Base-by-base conservation (phyloP, 345 rosid genomes). In the Eucalyptus cloeziana region DNA sequence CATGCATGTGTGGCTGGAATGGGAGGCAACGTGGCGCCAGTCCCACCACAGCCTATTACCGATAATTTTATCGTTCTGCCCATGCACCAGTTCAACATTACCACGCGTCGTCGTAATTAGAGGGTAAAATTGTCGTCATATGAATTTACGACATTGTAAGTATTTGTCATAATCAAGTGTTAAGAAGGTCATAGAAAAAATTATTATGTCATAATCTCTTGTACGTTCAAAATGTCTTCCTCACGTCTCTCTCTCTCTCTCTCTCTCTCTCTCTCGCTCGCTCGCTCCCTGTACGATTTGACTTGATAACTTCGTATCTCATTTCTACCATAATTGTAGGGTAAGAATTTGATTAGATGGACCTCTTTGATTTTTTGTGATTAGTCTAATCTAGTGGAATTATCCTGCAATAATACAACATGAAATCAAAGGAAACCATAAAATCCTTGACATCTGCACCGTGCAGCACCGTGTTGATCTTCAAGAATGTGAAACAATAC, bases 41-140 rank as follows among this genome's bases (percentile, higher is more conserved):
- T 88, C 91, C 87, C 90, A 89, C 88, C 90, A 89, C 90, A 93
- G 88, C 92, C 24, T 52, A 52, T 67, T 13, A 15, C 86, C 87
- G 8, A 1, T 56, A 86, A 22, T 67, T n/a, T 4, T 22, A 16
- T 79, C 10, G 31, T 27, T 56, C 30, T 24, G 30, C 62, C 62
- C 10, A 13, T 7, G 56, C 49, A 0, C 50, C 25, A 25, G 64
- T 21, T 21, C 44, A 21, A 76, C 2, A 40, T 40, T 11, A 21
- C 22, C 47, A 10, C 83, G 40, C 2, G 15, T 40, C 1, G 13
- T 10, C 2, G 27, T 76, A 21, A 21, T 76, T 76, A 10, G 22
- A 76, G 13, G 25, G 7, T 37, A 33, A 37, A 10, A 21, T 17
- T 10, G 45, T 10, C 7, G 15, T 22, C 43, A 27, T 27, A 27